Base-by-base conservation (phyloP, 1,284 basidiomycete genomes). In the Trichosporon sp. region DNA sequence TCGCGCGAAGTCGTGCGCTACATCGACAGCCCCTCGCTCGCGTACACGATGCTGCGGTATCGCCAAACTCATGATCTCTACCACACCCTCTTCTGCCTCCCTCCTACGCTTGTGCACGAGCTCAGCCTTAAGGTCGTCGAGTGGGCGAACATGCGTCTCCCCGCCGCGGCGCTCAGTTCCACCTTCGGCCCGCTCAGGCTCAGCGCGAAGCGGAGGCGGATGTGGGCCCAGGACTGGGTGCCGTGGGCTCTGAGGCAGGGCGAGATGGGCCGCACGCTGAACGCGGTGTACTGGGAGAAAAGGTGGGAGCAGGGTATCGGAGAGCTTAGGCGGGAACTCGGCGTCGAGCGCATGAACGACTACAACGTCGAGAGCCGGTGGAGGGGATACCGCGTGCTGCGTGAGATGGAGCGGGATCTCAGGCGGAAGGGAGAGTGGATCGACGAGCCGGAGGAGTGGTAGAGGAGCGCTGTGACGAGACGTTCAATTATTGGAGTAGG, bases 21-120 rank as follows among this genome's bases (percentile, higher is more conserved):
- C 82, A 92, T 99, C 76, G 89, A 93, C 78, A 94, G 96, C 76
- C 92, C 94, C 0, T 93, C 95, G 78, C 88, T 96, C 11, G 95
- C 95, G 35, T 97, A 98, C 83, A 93, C 98, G 70, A 95, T 99
- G 91, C 94, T 97, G 77, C 91, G 97, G 59, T 99, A 99, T 83
- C 91, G 97, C 48, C 96, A 99, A 85, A 96, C 92, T 76, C 96
- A 98, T 84, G 94, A 98, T 85, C 91, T 97, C 78, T 97, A 97
- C 82, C 96, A 98, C 80, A 91, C 93, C 72, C 88, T 98, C 69
- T 90, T 91, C 82, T 90, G 90, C 71, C 88, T 98, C 32, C 95
- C 94, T 0, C 94, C 98, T 67, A 91, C 91, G 71, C 91, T 96
- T 77, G 90, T 92, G 68, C 94, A 92, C 69, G 97, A 99, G 84